phyloP scores from a whole-genome alignment of 2,329 filamentous ascomycete species.

The Sclerotinia spermophila region DNA sequence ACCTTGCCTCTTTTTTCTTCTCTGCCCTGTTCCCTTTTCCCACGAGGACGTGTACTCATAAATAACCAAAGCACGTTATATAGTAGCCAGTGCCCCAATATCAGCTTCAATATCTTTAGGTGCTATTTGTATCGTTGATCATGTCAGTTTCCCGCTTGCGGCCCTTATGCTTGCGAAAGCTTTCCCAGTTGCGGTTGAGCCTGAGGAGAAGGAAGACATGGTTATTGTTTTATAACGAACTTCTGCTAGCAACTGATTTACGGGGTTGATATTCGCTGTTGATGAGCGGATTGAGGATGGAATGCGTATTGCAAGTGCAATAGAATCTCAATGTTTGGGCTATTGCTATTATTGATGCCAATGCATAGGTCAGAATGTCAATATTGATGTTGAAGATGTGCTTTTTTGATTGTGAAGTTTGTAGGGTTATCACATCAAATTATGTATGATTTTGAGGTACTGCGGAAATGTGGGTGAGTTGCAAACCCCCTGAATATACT shows the following conservation, averaged over 20 bases:
- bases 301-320: neutral
- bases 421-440: neutral
- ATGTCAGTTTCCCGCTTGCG: neutral
- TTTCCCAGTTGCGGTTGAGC: neutral
- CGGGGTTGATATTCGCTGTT: neutral
- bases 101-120: neutral
- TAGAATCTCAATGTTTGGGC: too few species aligned
- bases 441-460: neutral
- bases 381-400: too few species aligned
- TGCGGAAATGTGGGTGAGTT: too few species aligned
- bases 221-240: neutral
- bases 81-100: neutral
- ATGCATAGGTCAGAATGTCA: too few species aligned
- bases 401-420: too few species aligned
- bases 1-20: too few species aligned
- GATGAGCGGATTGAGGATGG: neutral
- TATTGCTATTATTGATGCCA: too few species aligned
- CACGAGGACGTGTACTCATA: too few species aligned
- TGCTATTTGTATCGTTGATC: neutral
- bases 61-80: neutral
- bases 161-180: neutral
- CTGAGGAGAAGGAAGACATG: neutral
- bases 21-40: neutral
- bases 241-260: neutral
- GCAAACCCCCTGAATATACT: too few species aligned